These are phyloP conservation scores for Colletotrichum somersetense DNA, from an alignment of 2,329 filamentous ascomycete species.

Conservation along the genomic window DNA sequence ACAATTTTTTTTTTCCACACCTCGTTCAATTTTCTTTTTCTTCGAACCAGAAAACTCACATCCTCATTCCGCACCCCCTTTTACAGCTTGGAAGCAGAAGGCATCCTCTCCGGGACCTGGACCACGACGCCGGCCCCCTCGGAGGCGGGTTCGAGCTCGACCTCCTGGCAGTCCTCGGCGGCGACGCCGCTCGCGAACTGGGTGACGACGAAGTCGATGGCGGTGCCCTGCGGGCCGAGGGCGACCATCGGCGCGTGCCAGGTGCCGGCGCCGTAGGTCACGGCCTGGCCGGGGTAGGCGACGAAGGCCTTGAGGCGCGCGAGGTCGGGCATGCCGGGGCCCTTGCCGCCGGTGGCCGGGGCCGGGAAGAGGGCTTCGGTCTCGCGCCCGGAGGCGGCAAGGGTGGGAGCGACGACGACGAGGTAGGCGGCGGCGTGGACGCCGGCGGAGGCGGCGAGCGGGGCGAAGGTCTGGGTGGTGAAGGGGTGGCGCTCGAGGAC, in stretches of 20 bases:
- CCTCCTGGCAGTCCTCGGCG: conserved; percentile 90
- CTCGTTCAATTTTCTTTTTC: no score
- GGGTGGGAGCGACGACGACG: conserved; percentile 87
- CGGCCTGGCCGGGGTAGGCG: conserved; percentile 81
- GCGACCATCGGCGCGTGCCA: conserved; percentile 98
- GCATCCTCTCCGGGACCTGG: conserved; percentile 46
- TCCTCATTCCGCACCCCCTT: no score
- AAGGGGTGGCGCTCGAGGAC: conserved; percentile 93
- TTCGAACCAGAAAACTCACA: background rate
- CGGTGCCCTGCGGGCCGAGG: conserved; percentile 68
- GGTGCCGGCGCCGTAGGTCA: conserved; percentile 91
- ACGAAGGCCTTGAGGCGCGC: conserved; percentile 80
- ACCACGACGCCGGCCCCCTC: conserved; percentile 58
- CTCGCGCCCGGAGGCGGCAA: conserved; percentile 51
- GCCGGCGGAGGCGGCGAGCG: conserved; percentile 65
- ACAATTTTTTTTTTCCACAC: background rate
- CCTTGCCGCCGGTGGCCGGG: conserved; percentile 44
- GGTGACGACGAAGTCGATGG: conserved; percentile 88
- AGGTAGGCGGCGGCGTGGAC: conserved; percentile 71
- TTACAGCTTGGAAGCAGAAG: conserved; percentile 37
- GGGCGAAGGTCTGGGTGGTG: conserved; percentile 93
- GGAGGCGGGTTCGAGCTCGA: conserved; percentile 55
- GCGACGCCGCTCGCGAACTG: conserved; percentile 89
- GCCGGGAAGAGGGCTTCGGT: conserved; percentile 62
- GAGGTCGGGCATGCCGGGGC: conserved; percentile 79